Evolutionary conservation across 2,329 filamentous ascomycete genomes (phyloP).

Genomic region (Ciborinia camelliae): DNA sequence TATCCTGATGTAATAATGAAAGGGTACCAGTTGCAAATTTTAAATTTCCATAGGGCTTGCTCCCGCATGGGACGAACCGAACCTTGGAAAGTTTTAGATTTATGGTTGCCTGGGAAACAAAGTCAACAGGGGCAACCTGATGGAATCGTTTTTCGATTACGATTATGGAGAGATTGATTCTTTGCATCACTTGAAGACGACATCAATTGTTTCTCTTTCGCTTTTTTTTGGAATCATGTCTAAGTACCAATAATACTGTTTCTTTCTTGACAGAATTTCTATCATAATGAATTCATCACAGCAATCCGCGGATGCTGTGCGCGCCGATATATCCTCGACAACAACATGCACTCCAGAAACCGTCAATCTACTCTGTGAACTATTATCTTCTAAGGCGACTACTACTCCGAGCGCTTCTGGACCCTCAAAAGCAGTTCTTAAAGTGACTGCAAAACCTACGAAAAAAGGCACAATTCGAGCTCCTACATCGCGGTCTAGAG

Average conservation of each 20-base stretch:
- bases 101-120: constrained; percentile 18
- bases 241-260: constrained; percentile 33
- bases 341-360: constrained; percentile 49
- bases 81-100: neutral
- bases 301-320: constrained; percentile 46
- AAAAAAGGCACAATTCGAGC: constrained; percentile 19
- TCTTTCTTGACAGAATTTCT: constrained; percentile 21
- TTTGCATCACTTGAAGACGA: constrained; percentile 15
- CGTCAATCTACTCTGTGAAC: constrained; percentile 44
- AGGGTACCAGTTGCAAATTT: constrained; percentile 2
- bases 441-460: constrained; percentile 19
- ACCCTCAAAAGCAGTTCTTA: constrained; percentile 15
- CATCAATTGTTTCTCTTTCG: constrained; percentile 15
- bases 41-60: neutral
- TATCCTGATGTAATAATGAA: neutral
- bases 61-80: constrained; percentile 1
- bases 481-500: constrained; percentile 26
- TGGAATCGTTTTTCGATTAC: constrained; percentile 17
- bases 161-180: constrained; percentile 10
- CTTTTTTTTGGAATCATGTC: constrained; percentile 34
- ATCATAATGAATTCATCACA: constrained; percentile 42
- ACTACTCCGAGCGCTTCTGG: constrained; percentile 20
- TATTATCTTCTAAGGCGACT: constrained; percentile 43
- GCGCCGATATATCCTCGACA: constrained; percentile 45
- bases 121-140: constrained; percentile 17